A percentile compares a stretch with the other conserved stretches of the same genome.
These are phyloP conservation scores for Epichloe sibirici DNA, from an alignment of 2,329 filamentous ascomycete species.

Conservation along the genomic window DNA sequence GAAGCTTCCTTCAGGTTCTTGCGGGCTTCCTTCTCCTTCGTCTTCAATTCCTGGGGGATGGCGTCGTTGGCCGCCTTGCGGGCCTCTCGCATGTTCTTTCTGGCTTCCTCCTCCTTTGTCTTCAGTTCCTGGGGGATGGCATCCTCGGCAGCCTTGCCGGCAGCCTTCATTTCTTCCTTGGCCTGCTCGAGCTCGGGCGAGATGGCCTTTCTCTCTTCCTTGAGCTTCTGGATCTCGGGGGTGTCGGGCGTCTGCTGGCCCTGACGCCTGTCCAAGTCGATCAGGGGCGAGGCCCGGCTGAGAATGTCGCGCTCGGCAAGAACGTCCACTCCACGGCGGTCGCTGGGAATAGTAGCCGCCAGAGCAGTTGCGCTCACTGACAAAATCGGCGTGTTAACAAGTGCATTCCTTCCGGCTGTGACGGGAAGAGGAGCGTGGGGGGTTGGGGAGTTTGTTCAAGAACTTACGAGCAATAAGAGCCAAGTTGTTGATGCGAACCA, in stretches of 20 bases:
- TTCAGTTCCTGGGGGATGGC: background rate
- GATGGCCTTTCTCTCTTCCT: slow-evolving; percentile 2
- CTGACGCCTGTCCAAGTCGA: background rate
- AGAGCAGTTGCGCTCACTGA: slow-evolving; percentile 5
- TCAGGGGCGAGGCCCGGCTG: background rate
- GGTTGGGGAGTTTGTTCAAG: background rate
- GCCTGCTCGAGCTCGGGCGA: slow-evolving; percentile 1
- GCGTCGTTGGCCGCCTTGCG: background rate
- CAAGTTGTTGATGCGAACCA: slow-evolving; percentile 5
- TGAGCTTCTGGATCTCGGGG: slow-evolving; percentile 3
- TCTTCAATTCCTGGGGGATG: background rate
- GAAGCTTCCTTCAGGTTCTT: background rate
- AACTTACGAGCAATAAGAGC: slow-evolving; percentile 5
- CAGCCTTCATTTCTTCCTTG: background rate
- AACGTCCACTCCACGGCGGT: background rate
- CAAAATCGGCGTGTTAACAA: background rate
- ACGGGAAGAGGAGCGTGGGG: no score
- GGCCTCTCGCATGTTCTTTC: background rate
- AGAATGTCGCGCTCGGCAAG: background rate
- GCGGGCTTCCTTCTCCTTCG: background rate
- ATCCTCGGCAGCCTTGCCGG: background rate
- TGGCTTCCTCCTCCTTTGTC: background rate
- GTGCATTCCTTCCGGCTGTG: no score
- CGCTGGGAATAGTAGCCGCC: slow-evolving; percentile 1
- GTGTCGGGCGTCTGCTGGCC: background rate